Evolutionary conservation across 441 rosid genomes (phyloP), one percentile per base, ranked within the genome.

Genomic region (Croton setiger): DNA sequence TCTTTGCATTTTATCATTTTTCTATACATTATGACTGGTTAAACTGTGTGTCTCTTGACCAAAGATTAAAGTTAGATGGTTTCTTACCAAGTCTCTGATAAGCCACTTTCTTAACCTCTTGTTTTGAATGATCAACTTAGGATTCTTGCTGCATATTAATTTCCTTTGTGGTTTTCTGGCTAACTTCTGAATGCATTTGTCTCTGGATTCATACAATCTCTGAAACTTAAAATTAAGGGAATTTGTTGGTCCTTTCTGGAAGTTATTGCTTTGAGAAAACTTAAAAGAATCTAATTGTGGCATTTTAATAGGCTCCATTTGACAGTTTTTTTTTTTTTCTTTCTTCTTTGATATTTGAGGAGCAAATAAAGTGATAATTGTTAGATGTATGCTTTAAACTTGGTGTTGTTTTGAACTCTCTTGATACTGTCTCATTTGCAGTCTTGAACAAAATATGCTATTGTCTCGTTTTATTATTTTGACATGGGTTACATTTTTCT

Each of bases 181-280:
- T 31, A 49, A 33, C 41, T 4, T 43, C 31, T 12, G 36, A 48
- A 47, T 64, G 4, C 56, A 18, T 27, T 23, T 4, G 10, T 41
- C 4, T 3, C 21, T 54, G 33, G 70, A 54, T 13, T n/a, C 13
- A 37, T 48, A 47, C 35, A 44, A 39, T 12, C 2, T 0, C 61
- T 23, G 44, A 39, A 66, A 54, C 51, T 66, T 37, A n/a, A 66
- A 15, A 54, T 45, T 27, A 47, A 53, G 33, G 36, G 23, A 36
- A 20, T 33, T 43, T 39, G 20, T 3, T 3, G 15, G 17, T 21
- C 7, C 44, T 35, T 51, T 65, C 7, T 35, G 35, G 35, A 53
- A 52, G 69, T 20, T 45, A 17, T 53, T 61, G 58, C 63, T 71
- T 27, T 27, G 17, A 9, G 41, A 71, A 47, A 71, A 47, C 21